These are phyloP conservation scores for Gamarada debralockiae DNA, from an alignment of 495 filamentous ascomycete genomes.

Conservation along the genomic window DNA sequence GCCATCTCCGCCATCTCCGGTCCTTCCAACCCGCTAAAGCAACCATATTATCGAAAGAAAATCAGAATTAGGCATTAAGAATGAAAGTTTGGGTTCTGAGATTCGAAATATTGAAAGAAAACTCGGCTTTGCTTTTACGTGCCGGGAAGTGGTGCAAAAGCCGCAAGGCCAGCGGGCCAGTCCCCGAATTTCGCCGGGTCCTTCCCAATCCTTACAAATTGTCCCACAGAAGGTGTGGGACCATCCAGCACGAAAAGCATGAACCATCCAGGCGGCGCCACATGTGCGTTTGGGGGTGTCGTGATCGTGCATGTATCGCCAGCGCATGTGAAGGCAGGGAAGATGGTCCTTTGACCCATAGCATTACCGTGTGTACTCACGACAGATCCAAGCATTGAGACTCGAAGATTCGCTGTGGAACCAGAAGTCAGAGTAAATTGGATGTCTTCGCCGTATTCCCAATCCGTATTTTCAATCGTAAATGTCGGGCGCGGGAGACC, in stretches of 20 bases:
- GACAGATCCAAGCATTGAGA: constrained; percentile 53
- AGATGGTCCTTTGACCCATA: constrained; percentile 58
- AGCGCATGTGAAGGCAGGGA: constrained; percentile 48
- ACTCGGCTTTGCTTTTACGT: no score
- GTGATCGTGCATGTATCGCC: constrained; percentile 48
- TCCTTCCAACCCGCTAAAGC: no score
- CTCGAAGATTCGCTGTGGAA: constrained; percentile 41
- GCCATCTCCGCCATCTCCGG: no score
- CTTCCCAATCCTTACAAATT: constrained; percentile 57
- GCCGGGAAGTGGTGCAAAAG: constrained; percentile 43
- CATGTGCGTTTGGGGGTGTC: constrained; percentile 33
- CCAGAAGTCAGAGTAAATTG: constrained; percentile 35
- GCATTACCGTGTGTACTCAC: constrained; percentile 60
- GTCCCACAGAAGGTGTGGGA: constrained; percentile 48
- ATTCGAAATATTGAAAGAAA: no score
- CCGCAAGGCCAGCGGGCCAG: constrained; percentile 50
- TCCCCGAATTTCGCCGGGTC: constrained; percentile 56
- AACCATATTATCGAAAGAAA: no score
- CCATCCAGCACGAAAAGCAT: constrained; percentile 56
- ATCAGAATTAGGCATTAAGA: no score
- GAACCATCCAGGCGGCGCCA: constrained; percentile 58
- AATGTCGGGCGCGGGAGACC: constrained; percentile 45
- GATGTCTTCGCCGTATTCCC: constrained; percentile 36
- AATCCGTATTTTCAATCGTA: constrained; percentile 45
- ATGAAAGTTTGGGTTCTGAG: no score